Evolutionary conservation across 352 stramenopile species (phyloP), one percentile per base, ranked within the genome.

Genomic region (Peronospora farinosa): DNA sequence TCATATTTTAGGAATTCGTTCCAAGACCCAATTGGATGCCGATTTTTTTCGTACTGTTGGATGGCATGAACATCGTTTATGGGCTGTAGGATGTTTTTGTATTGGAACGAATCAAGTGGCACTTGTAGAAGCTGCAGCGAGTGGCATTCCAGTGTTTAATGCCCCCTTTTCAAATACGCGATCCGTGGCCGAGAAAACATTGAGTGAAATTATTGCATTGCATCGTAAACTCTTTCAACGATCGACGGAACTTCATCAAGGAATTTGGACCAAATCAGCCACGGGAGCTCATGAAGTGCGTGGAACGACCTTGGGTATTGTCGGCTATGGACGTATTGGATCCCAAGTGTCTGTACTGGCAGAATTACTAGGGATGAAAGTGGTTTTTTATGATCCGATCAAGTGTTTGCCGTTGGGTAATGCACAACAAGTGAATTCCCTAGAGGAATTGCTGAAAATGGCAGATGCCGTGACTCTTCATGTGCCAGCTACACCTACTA

Each of bases 381-480:
- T 95, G n/a, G 71, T 96, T 8, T 95, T 95, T 53, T 97, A 95
- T 65, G 90, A 97, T 65, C 90, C 90, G 0, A 86, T 96, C 49
- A 91, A 85, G 68, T 88, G 66, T 63, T 64, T 80, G 46, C 90
- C 67, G 11, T 65, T 82, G 6, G 78, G 66, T 19, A 92, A 83
- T 55, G 86, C 73, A 10, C 85, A 78, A 40, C 85, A 96, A 50
- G 80, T 94, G 19, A 75, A 96, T 23, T 80, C 75, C 25, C 69
- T 97, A 5, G 69, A 92, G 36, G 75, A 95, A 40, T 72, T 96
- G 41, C 74, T 97, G 1, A 56, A 61, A 5, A 65, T 82, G 42
- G 79, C 89, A 11, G 93, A 98, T 61, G 96, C 93, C 41, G 88
- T 98, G 40, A 95, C 84, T 17, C 73, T 98, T n/a, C 96, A 98